Base-by-base conservation (phyloP, 2,329 filamentous ascomycete species). In the Cordyceps cicadae region DNA sequence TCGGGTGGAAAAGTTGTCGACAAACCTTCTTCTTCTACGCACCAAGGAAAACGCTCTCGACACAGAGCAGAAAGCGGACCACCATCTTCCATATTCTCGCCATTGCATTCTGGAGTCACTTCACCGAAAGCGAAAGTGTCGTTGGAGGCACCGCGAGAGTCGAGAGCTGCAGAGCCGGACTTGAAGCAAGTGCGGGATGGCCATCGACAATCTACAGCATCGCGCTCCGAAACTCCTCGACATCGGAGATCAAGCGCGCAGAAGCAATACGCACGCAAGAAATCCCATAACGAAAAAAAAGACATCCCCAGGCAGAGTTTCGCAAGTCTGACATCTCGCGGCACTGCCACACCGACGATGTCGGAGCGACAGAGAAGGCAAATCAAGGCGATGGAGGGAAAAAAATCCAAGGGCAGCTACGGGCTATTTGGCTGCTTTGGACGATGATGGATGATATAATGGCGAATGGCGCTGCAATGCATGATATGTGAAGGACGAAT, bases 401-500 rank as follows among this genome's bases (percentile, higher is more conserved):
- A 39, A 26, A 56, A 46, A 48, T 11, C 52, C 21, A 56, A 46
- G 5, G 52, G 52, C 37, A 15, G 53, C 14, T 52, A 51, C 7
- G 46, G 37, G 7, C 32, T 56, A 19, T 56, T 55, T 29, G 39
- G 59, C 34, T 61, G 59, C 24, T 46, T 61, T 17, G 53, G 52
- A 19, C n/a, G 46, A 17, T 61, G 19, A 60, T 19, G 26, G 46
- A 17, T 61, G 19, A 60, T 19, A 39, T 14, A 8, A 19, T 24
- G 8, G 41, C 19, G 39, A 21, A 32, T 12, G 2, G 21, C 24
- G 26, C 53, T n/a, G 21, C 6, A 14, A 50, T 50, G 45, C 21
- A 17, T 15, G 8, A 26, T 9, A n/a, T 41, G 45, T 24, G 34
- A 29, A 50, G 17, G 7, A 19, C n/a, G 46, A n/a, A 26, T 41